These are phyloP conservation scores for Epicoccum sorghinum DNA, from an alignment of 2,329 filamentous ascomycete species.

Conservation along the genomic window DNA sequence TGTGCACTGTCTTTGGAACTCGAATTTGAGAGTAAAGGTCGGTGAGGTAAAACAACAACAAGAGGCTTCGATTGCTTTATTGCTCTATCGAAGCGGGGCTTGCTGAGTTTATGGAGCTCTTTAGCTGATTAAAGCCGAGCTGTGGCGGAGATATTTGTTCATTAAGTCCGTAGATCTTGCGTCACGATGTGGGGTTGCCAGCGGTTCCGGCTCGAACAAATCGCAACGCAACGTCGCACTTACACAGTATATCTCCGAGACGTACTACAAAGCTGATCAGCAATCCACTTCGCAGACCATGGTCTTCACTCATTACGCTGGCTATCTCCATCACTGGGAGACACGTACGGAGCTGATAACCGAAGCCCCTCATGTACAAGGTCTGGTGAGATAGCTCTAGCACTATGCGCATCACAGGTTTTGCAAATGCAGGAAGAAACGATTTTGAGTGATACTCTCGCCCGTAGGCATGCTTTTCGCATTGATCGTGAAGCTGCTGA, in stretches of 20 bases:
- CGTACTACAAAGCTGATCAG: too few species aligned
- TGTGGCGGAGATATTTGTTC: constrained; percentile 2
- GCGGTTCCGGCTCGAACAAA: too few species aligned
- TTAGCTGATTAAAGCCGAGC: constrained; percentile 6
- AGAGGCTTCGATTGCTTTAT: neutral
- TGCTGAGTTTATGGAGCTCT: neutral
- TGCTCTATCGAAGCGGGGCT: constrained; percentile 3
- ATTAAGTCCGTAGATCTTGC: constrained; percentile 5
- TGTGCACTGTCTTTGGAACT: neutral
- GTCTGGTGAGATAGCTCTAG: neutral
- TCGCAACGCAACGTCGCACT: too few species aligned
- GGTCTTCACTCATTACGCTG: too few species aligned
- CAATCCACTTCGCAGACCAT: too few species aligned
- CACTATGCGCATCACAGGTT: neutral
- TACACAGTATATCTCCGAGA: neutral
- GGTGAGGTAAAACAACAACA: neutral
- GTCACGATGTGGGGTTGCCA: constrained; percentile 13
- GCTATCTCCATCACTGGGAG: too few species aligned
- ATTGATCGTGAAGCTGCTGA: constrained; percentile 32
- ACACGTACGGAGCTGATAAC: too few species aligned
- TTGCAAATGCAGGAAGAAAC: neutral
- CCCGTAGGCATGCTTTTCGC: constrained; percentile 41
- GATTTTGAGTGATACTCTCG: constrained; percentile 33
- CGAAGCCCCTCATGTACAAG: neutral
- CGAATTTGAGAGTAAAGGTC: neutral